These are phyloP conservation scores for Micractinium conductrix DNA, from an alignment of 139 green algal genomes.

Conservation along the genomic window DNA sequence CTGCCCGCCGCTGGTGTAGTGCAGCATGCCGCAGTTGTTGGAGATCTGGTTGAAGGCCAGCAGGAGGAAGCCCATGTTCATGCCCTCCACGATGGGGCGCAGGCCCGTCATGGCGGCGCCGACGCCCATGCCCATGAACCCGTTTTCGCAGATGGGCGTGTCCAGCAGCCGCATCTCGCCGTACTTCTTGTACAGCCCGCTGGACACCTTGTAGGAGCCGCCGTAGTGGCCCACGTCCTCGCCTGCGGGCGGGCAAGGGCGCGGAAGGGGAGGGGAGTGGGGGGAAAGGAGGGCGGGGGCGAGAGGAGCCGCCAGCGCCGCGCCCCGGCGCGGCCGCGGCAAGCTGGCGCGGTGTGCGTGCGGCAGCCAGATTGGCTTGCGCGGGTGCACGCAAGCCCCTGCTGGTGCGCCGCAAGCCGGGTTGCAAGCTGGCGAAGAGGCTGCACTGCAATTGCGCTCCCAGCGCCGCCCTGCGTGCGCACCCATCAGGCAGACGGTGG, in stretches of 20 bases:
- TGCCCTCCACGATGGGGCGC: slow-evolving; percentile 95
- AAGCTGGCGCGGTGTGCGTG: background rate
- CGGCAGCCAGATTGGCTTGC: too few species aligned
- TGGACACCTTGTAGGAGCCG: slow-evolving; percentile 92
- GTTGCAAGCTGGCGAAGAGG: too few species aligned
- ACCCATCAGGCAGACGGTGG: slow-evolving; percentile 91
- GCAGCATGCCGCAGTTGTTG: slow-evolving; percentile 98
- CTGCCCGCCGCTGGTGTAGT: slow-evolving; percentile 97
- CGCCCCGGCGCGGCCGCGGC: too few species aligned
- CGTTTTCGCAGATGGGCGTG: slow-evolving; percentile 92
- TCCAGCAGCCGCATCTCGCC: slow-evolving; percentile 93
- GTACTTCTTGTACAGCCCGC: slow-evolving; percentile 97
- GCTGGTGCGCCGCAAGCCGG: background rate
- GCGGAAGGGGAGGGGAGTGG: background rate
- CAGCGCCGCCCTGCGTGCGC: too few species aligned
- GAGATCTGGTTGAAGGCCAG: slow-evolving; percentile 99
- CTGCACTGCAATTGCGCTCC: too few species aligned
- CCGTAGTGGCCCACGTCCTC: slow-evolving; percentile 98
- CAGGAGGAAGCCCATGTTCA: slow-evolving; percentile 99
- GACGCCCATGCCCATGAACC: slow-evolving; percentile 97
- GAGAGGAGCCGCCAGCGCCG: background rate
- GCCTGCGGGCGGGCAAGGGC: slow-evolving; percentile 47
- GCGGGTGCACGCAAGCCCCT: too few species aligned
- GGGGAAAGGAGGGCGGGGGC: background rate
- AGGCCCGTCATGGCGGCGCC: slow-evolving; percentile 96